phyloP scores from a whole-genome alignment of 2,329 filamentous ascomycete genomes.

The Fusarium xylarioides region DNA sequence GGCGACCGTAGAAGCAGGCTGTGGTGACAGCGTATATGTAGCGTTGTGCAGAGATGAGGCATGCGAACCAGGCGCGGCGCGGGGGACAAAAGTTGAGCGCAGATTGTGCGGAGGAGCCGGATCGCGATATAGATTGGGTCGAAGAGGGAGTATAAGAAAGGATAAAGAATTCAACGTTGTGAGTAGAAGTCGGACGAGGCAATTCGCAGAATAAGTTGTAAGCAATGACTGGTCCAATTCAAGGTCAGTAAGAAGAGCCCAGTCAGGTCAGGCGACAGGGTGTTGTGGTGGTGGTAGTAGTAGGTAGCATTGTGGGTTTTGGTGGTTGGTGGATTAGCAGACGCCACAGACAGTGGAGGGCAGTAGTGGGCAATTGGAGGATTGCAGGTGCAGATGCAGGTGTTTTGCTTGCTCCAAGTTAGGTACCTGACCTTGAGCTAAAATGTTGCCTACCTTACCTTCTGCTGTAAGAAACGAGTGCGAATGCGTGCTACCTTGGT shows the following conservation, averaged over 20 bases:
- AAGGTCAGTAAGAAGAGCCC: conserved; percentile 17
- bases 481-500: not conserved
- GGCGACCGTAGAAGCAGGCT: conserved; percentile 37
- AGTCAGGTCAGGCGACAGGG: conserved; percentile 38
- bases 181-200: conserved; percentile 29
- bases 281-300: conserved; percentile 10
- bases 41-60: conserved; percentile 49
- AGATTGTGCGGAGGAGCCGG: conserved; percentile 26
- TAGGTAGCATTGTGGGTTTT: conserved; percentile 16
- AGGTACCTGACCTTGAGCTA: not conserved
- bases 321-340: conserved; percentile 25
- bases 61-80: conserved; percentile 44
- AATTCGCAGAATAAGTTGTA: conserved; percentile 40
- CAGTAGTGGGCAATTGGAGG: conserved; percentile 19
- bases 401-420: not conserved
- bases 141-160: not conserved
- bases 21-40: conserved; percentile 34
- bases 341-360: conserved; percentile 17
- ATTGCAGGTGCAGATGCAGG: not conserved
- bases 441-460: not conserved
- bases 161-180: not conserved
- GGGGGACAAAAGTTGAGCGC: conserved; percentile 22
- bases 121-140: conserved; percentile 8
- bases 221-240: conserved; percentile 35
- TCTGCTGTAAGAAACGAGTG: not conserved